These are phyloP conservation scores for Aspergillus ruber DNA, from an alignment of 2,329 filamentous ascomycete species.

Conservation along the genomic window DNA sequence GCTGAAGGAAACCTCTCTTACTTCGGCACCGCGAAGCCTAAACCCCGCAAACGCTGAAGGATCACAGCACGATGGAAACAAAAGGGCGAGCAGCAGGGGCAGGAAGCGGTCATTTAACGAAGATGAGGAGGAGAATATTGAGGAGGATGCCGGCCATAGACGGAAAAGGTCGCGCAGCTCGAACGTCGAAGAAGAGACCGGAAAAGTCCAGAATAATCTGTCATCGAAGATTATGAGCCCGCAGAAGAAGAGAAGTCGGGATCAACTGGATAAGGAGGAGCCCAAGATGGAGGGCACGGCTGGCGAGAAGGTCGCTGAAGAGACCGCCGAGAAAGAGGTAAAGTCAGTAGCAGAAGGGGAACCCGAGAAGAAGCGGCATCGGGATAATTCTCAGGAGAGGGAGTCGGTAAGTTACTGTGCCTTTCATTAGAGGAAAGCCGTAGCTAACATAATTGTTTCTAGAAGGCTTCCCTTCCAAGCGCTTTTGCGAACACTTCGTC, in stretches of 20 bases:
- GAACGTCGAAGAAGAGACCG: constrained; percentile 24
- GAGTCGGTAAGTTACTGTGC: constrained; percentile 18
- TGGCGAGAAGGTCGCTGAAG: constrained; percentile 13
- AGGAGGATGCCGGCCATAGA: constrained; percentile 24
- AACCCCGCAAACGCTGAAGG: constrained; percentile 8
- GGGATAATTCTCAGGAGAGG: constrained; percentile 36
- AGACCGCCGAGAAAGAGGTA: constrained; percentile 6
- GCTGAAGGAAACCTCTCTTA: constrained; percentile 57
- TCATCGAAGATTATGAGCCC: constrained; percentile 23
- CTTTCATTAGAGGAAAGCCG: background rate
- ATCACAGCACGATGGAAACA: constrained; percentile 7
- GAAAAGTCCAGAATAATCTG: constrained; percentile 8
- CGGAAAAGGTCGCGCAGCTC: constrained; percentile 41
- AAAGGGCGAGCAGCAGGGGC: constrained; percentile 18
- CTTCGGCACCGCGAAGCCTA: constrained; percentile 23
- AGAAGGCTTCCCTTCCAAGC: constrained; percentile 27
- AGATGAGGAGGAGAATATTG: constrained; percentile 20
- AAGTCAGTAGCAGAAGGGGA: constrained; percentile 22
- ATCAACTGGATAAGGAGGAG: constrained; percentile 35
- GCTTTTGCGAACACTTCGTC: constrained; percentile 40
- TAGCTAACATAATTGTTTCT: constrained; percentile 1
- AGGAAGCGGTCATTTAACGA: constrained; percentile 33
- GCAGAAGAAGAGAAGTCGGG: constrained; percentile 40
- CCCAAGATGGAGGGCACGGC: constrained; percentile 12
- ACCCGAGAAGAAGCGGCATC: constrained; percentile 39